phyloP scores from a whole-genome alignment of 2,329 filamentous ascomycete genomes.

The Monascus ruber region DNA sequence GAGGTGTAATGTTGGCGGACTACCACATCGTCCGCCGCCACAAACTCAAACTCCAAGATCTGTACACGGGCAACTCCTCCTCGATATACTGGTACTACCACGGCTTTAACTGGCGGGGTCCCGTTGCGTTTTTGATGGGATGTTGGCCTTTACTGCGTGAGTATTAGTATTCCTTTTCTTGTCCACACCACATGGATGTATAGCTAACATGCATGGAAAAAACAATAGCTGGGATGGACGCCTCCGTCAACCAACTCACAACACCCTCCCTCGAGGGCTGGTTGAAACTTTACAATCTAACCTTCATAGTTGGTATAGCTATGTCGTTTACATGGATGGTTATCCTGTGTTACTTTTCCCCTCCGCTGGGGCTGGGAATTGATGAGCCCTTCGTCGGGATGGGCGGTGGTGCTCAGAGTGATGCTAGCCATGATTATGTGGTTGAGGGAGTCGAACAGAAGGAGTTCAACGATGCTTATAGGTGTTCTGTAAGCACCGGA shows the following conservation, averaged over 20 bases:
- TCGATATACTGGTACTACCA: too few relatives aligned
- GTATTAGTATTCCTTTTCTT: not conserved
- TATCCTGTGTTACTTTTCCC: constrained; percentile 7
- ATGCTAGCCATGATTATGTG: too few relatives aligned
- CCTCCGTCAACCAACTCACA: constrained; percentile 7
- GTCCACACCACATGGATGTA: not conserved
- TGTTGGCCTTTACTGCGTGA: constrained; percentile 2
- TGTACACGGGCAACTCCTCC: too few relatives aligned
- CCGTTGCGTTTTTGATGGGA: not conserved
- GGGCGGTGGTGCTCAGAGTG: too few relatives aligned
- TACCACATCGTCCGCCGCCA: too few relatives aligned
- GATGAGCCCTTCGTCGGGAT: constrained; percentile 8
- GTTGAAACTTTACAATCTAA: constrained; percentile 13
- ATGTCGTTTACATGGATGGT: constrained; percentile 10
- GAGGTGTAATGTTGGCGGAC: too few relatives aligned
- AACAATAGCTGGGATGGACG: constrained; percentile 9
- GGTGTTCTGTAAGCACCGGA: too few relatives aligned
- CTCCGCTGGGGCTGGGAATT: constrained; percentile 8
- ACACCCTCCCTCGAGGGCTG: constrained; percentile 6
- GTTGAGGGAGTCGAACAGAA: too few relatives aligned
- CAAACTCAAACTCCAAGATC: too few relatives aligned
- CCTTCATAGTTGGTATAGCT: constrained; percentile 11
- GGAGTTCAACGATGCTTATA: too few relatives aligned
- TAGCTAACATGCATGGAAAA: not conserved
- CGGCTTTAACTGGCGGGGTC: too few relatives aligned